Conservation (phyloP, 1,139 yeast genomes). For the Suhomyces yuchorum region DNA sequence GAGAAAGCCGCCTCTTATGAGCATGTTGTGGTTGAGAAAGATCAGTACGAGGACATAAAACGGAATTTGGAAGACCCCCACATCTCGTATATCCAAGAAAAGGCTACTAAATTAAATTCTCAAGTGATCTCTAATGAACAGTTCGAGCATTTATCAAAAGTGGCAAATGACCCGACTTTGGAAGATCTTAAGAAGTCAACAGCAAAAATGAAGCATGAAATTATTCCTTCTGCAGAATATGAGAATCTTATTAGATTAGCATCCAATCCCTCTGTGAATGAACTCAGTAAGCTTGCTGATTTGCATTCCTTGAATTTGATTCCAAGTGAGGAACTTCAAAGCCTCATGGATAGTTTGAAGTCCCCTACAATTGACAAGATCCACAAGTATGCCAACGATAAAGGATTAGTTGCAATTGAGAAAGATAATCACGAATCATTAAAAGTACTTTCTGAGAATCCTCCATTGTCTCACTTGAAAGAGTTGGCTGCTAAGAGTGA, state of each 20-base stretch:
- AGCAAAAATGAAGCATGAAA: conserved; percentile 4
- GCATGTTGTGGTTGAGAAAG: conserved; percentile 4
- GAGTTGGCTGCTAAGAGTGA: conserved; percentile 16
- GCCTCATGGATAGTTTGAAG: conserved; percentile 13
- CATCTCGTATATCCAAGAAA: conserved; percentile 6
- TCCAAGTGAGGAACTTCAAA: conserved; percentile 21
- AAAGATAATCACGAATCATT: conserved; percentile 12
- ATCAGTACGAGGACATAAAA: background rate
- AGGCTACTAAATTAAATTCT: conserved; percentile 7
- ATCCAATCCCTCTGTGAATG: conserved; percentile 12
- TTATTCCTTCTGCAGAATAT: conserved; percentile 9
- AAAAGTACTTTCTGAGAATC: conserved; percentile 22
- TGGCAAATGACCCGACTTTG: conserved; percentile 7
- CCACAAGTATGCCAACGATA: conserved; percentile 14
- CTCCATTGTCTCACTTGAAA: conserved; percentile 28
- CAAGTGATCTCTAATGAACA: conserved; percentile 1
- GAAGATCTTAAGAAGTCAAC: conserved; percentile 8
- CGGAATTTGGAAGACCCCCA: conserved; percentile 1
- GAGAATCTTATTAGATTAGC: conserved; percentile 3
- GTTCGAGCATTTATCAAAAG: conserved; percentile 1
- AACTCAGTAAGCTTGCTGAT: conserved; percentile 22
- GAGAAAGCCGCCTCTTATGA: conserved; percentile 6
- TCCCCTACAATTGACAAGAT: conserved; percentile 19
- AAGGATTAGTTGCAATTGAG: conserved; percentile 6
- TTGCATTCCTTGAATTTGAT: conserved; percentile 23